Base-by-base conservation (phyloP, 768 basidiomycete genomes). In the Clitopilus hobsonii region DNA sequence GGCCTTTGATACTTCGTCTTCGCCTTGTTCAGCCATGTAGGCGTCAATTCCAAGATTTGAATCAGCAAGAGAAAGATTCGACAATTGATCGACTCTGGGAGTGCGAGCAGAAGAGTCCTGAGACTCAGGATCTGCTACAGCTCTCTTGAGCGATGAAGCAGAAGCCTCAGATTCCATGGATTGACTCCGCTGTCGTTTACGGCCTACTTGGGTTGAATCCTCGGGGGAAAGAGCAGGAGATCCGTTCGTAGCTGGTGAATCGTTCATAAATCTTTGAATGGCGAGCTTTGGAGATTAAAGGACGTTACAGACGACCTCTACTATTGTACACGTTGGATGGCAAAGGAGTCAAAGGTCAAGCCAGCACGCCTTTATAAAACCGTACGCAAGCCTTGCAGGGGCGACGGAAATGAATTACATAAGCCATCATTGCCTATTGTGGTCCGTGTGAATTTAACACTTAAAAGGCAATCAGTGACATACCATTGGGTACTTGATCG, bases 91-190 rank as follows among this genome's bases (percentile, higher is more conserved):
- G 41, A 71, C 57, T 54, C 65, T 70, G 38, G 72, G 71, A 56
- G 71, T 74, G 58, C 71, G 71, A 60, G 67, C 52, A 41, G 63
- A 57, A 49, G 71, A 68, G 57, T 82, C 76, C 55, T 72, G 68
- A 56, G 76, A 65, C 57, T 79, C 77, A 50, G 78, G 83, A 66
- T 90, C 88, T 22, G 91, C 89, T 54, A 82, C 82, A 18, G 89
- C 80, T 59, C 92, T 86, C 75, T 94, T 95, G 57, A 84, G 74
- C 25, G 89, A 92, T 23, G 88, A 84, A 24, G 80, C 81, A 56
- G 85, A 84, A 54, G 79, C 74, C 62, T 84, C 82, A 47, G 89
- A 89, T 65, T 87, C 77, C 84, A 86, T 87, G 30, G 89, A 90
- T 61, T 74, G 77, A 59, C 85, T 88, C 63, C 89, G 84, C 65